Base-by-base conservation (phyloP, 768 basidiomycete species). In the Russula brevipes region DNA sequence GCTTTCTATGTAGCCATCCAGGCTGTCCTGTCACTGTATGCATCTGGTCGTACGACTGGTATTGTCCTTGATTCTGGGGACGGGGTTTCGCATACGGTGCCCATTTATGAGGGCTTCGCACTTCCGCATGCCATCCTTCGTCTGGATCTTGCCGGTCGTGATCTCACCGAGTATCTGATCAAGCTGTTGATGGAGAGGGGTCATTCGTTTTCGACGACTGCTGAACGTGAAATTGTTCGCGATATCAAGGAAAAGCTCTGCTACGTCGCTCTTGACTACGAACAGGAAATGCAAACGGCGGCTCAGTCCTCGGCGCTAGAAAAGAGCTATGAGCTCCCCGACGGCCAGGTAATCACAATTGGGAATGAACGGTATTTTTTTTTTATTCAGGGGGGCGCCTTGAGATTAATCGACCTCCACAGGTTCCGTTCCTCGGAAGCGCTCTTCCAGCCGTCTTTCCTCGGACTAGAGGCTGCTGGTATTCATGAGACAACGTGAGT, bases 41-140 rank as follows among this genome's bases (percentile, higher is more conserved):
- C 93, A 42, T 94, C 93, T 39, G 93, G 93, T 76, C 88, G 93
- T 74, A 95, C 93, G 39, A 96, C 94, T 51, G 88, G 88, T 81
- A 19, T 30, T 42, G 35, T 58, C 17, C 50, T 51, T 35, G 50
- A 51, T n/a, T 51, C 50, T 9, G 50, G 50, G 33, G 50, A 51
- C 33, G 24, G 64, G 6, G 42, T 41, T 55, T 54, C 42, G 16
- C 75, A 61, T 31, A 54, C 44, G 44, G 38, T 44, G 33, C 50
- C 50, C 19, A 49, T 47, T 14, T 41, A 59, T 16, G 46, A 54
- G 38, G 53, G 53, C 12, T 54, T 54, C 10, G 50, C 50, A 17
- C 50, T 51, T 35, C 50, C 50, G 8, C 50, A 51, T 8, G 50
- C 50, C 50, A 51, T 51, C 33, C 50, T 51, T 51, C 50, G 50